Evolutionary conservation across 73 alveolate genomes (phyloP), one percentile per base, ranked within the genome.

Genomic region (Symbiodinium natans): DNA sequence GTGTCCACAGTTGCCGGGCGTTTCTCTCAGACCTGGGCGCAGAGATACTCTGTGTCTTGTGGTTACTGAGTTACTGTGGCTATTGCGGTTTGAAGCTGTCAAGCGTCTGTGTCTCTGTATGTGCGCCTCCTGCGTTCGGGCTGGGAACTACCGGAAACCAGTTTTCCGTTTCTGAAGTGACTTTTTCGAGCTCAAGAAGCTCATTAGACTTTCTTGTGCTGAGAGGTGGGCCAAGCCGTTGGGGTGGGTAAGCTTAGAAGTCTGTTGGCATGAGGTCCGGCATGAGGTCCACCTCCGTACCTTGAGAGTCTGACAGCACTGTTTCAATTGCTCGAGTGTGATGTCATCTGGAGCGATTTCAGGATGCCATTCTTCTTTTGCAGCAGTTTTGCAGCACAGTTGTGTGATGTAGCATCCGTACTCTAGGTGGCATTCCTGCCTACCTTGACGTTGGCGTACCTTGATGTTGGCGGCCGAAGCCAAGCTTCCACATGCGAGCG

Each of bases 321-420:
- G 80, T 63, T 63, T 63, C 80, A 63, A 63, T 63, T 63, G 80
- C 80, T 63, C 80, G 80, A 63, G 80, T 63, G 27, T n/a, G 80
- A 63, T 63, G 80, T 36, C 80, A 63, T 63, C 80, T 63, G 40
- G 80, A 29, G 80, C 9, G 80, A 63, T 25, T n/a, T n/a, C n/a
- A n/a, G n/a, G n/a, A 29, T 29, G 38, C 59, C 59, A 46, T 46
- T 6, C 59, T 46, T 6, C 13, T 13, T 46, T 46, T 46, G 59
- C 6, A 46, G 59, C 33, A 36, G 80, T 63, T 52, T 52, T 29
- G 71, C n/a, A 52, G 71, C 15, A 52, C 25, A 5, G 56, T n/a
- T n/a, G n/a, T n/a, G n/a, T n/a, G n/a, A 46, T 9, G 59, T 13
- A 9, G 6, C 59, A 46, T 6, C 13, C 13, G 59, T 13, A 46